Percentiles rank a stretch among this genome's conserved stretches.
These are phyloP conservation scores for Magnolia sinica DNA, from an alignment of 164 flowering plant species.

Conservation along the genomic window DNA sequence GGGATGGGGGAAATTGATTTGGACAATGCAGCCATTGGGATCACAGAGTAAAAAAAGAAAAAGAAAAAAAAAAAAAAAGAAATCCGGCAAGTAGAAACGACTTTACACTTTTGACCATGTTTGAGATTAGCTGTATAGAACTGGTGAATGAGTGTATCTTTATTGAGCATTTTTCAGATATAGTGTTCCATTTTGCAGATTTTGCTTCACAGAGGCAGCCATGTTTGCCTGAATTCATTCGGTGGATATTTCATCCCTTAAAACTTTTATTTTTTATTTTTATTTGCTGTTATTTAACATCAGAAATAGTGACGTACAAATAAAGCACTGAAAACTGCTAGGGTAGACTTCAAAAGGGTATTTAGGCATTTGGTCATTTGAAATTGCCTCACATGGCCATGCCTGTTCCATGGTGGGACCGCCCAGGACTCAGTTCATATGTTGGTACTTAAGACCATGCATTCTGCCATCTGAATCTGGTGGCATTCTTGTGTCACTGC, in stretches of 20 bases:
- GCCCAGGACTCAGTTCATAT: too few species aligned
- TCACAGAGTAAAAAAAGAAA: slow-evolving; percentile 27
- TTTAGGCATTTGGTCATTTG: neutral
- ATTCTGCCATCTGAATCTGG: too few species aligned
- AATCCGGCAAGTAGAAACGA: neutral
- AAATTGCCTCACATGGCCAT: neutral
- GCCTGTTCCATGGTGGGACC: too few species aligned
- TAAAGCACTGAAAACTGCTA: neutral
- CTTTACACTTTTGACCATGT: neutral
- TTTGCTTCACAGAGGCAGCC: slow-evolving; percentile 4
- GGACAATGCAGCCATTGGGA: slow-evolving; percentile 42
- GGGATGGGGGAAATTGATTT: slow-evolving; percentile 87
- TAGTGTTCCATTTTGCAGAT: slow-evolving; percentile 6
- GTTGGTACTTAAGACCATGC: too few species aligned
- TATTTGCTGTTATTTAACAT: too few species aligned
- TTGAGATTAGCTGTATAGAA: slow-evolving; percentile 16
- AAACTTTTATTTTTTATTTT: neutral
- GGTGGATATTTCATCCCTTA: slow-evolving; percentile 7
- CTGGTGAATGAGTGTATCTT: neutral
- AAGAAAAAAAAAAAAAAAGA: neutral
- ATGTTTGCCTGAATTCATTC: neutral
- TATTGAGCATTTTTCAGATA: neutral
- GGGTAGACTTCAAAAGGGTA: neutral
- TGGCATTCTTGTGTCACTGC: too few species aligned
- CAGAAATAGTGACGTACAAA: too few species aligned